Evolutionary conservation across 306 rosid species (phyloP), one percentile per base, ranked within the genome.

Genomic region (Trifolium dubium): DNA sequence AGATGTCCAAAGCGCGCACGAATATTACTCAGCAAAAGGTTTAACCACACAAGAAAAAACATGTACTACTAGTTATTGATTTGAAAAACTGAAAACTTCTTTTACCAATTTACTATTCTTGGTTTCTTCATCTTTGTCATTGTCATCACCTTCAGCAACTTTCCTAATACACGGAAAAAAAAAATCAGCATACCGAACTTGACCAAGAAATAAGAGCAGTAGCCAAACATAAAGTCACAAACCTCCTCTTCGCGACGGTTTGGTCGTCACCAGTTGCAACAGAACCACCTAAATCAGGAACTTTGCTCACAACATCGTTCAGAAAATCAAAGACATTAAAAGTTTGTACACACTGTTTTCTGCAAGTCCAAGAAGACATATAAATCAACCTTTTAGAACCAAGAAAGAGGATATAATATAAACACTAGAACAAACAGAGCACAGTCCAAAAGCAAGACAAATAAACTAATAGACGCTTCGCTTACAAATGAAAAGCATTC

Each of bases 401-500:
- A 4, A 62, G 46, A 71, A 50, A 70, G 53, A 50, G 37, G 75
- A 56, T 37, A 40, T 7, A 35, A 56, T 37, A 40, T 7, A 35
- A 81, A 67, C 68, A 72, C 64, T 58, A 10, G 50, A 50, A 59
- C 17, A 71, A 68, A 55, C 40, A 72, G 30, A 30, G n/a, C 31
- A 23, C 13, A 40, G 43, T 71, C 75, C 5, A 67, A 50, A 67
- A 60, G 51, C 83, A 58, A 44, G 2, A 55, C 10, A 78, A 15
- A 71, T 32, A 30, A 79, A 71, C 8, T 12, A 68, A 68, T 18
- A 66, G 19, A 49, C 31, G 53, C 12, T 60, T 12, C 64, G 83
- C 97, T 91, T 74, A 91, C 96, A 90, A 84, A 85, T 90, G 96
- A 64, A 85, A 80, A 76, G 96, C 77, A 77, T 83, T 90, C 92